Evolutionary conservation across 371 early-diverging fungal genomes (phyloP).

Genomic region (Mortierella sp.): DNA sequence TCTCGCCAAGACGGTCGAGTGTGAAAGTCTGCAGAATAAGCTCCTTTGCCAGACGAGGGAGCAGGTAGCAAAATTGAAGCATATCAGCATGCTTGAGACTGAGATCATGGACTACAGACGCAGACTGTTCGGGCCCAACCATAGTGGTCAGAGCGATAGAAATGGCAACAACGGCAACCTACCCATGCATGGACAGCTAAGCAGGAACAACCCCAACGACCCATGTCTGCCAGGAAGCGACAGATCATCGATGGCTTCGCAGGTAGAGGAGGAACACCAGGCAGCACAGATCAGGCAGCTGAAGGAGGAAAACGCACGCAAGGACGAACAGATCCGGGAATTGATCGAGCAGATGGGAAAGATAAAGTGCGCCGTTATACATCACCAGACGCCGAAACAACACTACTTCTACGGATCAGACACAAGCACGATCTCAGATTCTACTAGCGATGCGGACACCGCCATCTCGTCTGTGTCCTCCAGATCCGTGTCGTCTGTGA

Average conservation of each 20-base stretch:
- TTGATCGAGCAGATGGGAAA: conserved; percentile 10
- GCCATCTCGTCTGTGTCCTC: background rate
- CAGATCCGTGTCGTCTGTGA: conserved; percentile 9
- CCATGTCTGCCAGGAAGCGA: conserved; percentile 21
- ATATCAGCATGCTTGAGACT: conserved; percentile 38
- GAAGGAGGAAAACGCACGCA: conserved; percentile 34
- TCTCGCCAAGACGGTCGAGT: conserved; percentile 30
- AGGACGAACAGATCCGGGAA: conserved; percentile 36
- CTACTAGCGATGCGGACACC: background rate
- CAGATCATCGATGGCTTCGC: conserved; percentile 13
- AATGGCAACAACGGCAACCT: background rate
- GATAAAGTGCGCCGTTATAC: conserved; percentile 7
- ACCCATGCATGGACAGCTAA: background rate
- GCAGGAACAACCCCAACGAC: conserved; percentile 17
- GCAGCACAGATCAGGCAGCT: conserved; percentile 31
- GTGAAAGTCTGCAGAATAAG: conserved; percentile 30
- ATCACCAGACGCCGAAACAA: too few species aligned
- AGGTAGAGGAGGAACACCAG: conserved; percentile 1
- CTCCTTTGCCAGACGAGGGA: conserved; percentile 37
- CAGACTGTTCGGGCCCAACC: too few species aligned
- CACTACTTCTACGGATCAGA: background rate
- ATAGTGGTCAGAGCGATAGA: too few species aligned
- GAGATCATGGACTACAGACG: conserved; percentile 37
- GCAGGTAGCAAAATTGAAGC: conserved; percentile 36
- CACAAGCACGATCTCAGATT: background rate